These are phyloP conservation scores for Tricholoma matsutake DNA, from an alignment of 768 basidiomycete species.

Conservation along the genomic window DNA sequence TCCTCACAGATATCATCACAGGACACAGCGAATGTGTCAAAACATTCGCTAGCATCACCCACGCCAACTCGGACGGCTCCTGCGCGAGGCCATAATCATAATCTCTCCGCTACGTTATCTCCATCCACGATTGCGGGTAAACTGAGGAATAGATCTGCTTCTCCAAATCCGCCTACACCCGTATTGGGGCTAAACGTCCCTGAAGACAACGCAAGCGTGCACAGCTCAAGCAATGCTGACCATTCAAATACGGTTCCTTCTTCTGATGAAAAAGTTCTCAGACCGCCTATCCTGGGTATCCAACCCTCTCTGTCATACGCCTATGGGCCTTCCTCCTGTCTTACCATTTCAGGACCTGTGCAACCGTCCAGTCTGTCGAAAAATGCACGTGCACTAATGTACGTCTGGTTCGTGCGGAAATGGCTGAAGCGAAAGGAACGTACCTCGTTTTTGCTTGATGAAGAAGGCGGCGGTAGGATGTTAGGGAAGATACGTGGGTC, in stretches of 20 bases:
- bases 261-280: slow-evolving; percentile 16
- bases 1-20: slow-evolving; percentile 8
- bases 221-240: slow-evolving; percentile 2
- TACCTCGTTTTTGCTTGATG: slow-evolving; percentile 9
- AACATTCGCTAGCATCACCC: background rate
- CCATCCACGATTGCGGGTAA: slow-evolving; percentile 5
- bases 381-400: slow-evolving; percentile 36
- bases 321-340: slow-evolving; percentile 19
- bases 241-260: background rate
- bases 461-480: slow-evolving; percentile 39
- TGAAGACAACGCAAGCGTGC: slow-evolving; percentile 6
- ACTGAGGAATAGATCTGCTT: slow-evolving; percentile 17
- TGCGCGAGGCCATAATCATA: slow-evolving; percentile 13
- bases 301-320: slow-evolving; percentile 62
- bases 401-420: slow-evolving; percentile 72
- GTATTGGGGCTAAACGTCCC: slow-evolving; percentile 14
- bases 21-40: slow-evolving; percentile 6
- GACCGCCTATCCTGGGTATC: slow-evolving; percentile 57
- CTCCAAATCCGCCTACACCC: slow-evolving; percentile 13
- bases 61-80: slow-evolving; percentile 10
- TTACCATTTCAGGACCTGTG: slow-evolving; percentile 8
- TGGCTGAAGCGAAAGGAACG: slow-evolving; percentile 62
- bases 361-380: slow-evolving; percentile 6
- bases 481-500: slow-evolving; percentile 28
- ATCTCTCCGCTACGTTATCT: slow-evolving; percentile 11